These are phyloP conservation scores for Lecanicillium sp. DNA, from an alignment of 2,329 filamentous ascomycete species.

Conservation along the genomic window DNA sequence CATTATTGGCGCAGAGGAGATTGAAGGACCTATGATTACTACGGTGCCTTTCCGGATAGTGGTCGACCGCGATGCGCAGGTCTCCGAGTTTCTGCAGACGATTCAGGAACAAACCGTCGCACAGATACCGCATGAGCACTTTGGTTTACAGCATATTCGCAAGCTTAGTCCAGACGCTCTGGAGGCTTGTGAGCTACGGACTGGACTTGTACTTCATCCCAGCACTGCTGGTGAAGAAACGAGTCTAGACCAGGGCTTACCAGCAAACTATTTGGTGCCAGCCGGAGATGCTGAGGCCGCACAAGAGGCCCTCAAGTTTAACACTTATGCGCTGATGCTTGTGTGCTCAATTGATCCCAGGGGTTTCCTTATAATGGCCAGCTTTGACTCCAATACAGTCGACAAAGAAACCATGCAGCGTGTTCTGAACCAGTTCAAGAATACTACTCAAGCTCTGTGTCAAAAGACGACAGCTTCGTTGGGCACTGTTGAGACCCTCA, in stretches of 20 bases:
- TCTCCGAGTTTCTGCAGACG: slow-evolving; percentile 43
- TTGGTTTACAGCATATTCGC: slow-evolving; percentile 51
- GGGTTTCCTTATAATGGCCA: slow-evolving; percentile 51
- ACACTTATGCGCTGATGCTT: slow-evolving; percentile 55
- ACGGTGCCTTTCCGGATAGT: slow-evolving; percentile 48
- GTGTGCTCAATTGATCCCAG: slow-evolving; percentile 51
- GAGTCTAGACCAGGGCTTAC: slow-evolving; percentile 21
- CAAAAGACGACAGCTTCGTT: slow-evolving; percentile 23
- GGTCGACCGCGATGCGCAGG: slow-evolving; percentile 30
- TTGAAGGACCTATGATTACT: slow-evolving; percentile 53
- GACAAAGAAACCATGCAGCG: slow-evolving; percentile 41
- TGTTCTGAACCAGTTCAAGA: slow-evolving; percentile 42
- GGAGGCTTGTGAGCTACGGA: slow-evolving; percentile 47
- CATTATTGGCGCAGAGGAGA: slow-evolving; percentile 39
- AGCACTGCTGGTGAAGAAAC: slow-evolving; percentile 23
- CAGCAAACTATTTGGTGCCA: slow-evolving; percentile 44
- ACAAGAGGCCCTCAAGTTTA: slow-evolving; percentile 50
- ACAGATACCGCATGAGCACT: slow-evolving; percentile 57
- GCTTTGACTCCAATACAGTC: slow-evolving; percentile 56
- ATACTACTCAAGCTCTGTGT: slow-evolving; percentile 41
- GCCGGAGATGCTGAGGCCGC: slow-evolving; percentile 48
- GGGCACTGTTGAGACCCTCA: slow-evolving; percentile 25
- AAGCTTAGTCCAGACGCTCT: slow-evolving; percentile 44
- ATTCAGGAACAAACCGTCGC: slow-evolving; percentile 48
- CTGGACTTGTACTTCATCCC: slow-evolving; percentile 46